A percentile compares a stretch with the other conserved stretches of the same genome.
Conservation (phyloP, 192 early-diverging fungal genomes). For the Entomortierella lignicola region DNA sequence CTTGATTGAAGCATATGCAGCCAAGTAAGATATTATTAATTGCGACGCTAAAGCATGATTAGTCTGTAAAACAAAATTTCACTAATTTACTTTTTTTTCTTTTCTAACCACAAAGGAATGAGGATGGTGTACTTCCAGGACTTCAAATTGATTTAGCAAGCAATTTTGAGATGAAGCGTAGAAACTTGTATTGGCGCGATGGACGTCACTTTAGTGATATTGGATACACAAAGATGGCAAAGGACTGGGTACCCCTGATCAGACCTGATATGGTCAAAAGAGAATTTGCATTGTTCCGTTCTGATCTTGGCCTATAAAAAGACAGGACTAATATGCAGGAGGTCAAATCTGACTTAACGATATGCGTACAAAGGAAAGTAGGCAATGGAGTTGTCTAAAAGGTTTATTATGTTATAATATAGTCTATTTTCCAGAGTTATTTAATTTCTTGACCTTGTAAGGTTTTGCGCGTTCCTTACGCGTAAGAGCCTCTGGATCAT, state of each 20-base stretch:
- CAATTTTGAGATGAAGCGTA: constrained; percentile 53
- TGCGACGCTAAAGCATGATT: too few species aligned
- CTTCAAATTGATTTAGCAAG: constrained; percentile 39
- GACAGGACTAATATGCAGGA: too few species aligned
- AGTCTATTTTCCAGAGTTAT: constrained; percentile 49
- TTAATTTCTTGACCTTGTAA: constrained; percentile 53
- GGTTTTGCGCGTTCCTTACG: constrained; percentile 49
- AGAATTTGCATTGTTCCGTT: constrained; percentile 40
- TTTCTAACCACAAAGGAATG: constrained; percentile 6
- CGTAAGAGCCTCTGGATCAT: constrained; percentile 31
- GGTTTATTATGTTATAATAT: neutral
- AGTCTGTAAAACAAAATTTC: neutral
- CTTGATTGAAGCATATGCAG: constrained; percentile 37
- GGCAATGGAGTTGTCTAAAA: too few species aligned
- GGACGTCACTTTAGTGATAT: constrained; percentile 50
- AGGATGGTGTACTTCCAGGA: constrained; percentile 35
- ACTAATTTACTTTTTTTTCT: neutral
- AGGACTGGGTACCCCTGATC: constrained; percentile 46
- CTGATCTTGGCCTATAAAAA: constrained; percentile 42
- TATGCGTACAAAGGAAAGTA: too few species aligned
- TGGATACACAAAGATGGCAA: constrained; percentile 52
- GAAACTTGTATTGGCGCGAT: constrained; percentile 52
- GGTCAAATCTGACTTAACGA: too few species aligned
- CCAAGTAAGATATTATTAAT: constrained; percentile 11
- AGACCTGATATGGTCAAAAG: constrained; percentile 54